A percentile compares a stretch with the other conserved stretches of the same genome.
phyloP scores from a whole-genome alignment of 352 stramenopile genomes.

The Pythium sukuiense region DNA sequence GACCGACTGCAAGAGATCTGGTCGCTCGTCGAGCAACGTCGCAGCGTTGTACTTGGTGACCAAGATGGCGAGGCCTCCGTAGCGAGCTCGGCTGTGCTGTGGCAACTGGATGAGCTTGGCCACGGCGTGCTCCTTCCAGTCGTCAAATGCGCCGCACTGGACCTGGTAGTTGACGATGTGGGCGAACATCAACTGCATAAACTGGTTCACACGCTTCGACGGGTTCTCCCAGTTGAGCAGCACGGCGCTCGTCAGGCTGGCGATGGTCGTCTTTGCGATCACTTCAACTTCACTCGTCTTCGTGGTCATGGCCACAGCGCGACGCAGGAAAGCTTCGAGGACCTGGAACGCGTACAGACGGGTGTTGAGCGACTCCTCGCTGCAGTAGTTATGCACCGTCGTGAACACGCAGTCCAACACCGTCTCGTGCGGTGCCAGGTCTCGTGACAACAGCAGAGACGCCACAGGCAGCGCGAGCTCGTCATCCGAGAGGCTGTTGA shows the following conservation, averaged over 20 bases:
- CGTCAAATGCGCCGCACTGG: conserved; percentile 36
- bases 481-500: conserved; percentile 64
- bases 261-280: conserved; percentile 34
- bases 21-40: conserved; percentile 44
- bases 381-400: conserved; percentile 50
- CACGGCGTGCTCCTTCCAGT: conserved; percentile 53
- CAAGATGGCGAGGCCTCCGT: conserved; percentile 63
- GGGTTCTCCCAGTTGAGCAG: conserved; percentile 85
- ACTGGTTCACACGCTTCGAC: conserved; percentile 86
- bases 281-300: conserved; percentile 16
- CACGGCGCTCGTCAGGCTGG: conserved; percentile 50
- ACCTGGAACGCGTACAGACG: conserved; percentile 84
- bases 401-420: conserved; percentile 61
- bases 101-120: conserved; percentile 56
- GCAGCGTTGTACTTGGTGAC: conserved; percentile 44
- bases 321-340: conserved; percentile 71
- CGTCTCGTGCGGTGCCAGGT: neutral
- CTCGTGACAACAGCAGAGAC: neutral
- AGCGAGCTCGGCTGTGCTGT: conserved; percentile 64
- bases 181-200: conserved; percentile 80
- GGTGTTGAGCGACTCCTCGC: conserved; percentile 61
- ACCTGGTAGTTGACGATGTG: conserved; percentile 70
- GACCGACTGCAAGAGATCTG: conserved; percentile 53
- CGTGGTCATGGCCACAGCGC: conserved; percentile 44
- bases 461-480: conserved; percentile 32